phyloP scores from a whole-genome alignment of 495 filamentous ascomycete genomes.

The Aspergillus asperescens region DNA sequence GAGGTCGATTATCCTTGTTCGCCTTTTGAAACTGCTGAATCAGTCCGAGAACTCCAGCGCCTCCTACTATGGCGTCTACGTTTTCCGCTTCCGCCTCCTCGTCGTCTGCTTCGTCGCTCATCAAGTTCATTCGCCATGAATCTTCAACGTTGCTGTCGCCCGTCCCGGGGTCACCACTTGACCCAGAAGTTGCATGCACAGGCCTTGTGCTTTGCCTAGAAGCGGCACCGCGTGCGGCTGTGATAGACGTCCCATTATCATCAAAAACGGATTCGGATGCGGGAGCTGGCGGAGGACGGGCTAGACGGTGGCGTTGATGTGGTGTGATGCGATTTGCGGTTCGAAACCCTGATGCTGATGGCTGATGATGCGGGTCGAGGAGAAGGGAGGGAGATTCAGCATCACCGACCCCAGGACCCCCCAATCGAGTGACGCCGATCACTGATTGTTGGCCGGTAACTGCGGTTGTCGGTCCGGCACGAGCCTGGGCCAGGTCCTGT shows the following conservation, averaged over 20 bases:
- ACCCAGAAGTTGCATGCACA: conserved; percentile 24
- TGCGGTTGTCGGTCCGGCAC: conserved; percentile 21
- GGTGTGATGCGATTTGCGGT: conserved; percentile 37
- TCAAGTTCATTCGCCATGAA: conserved; percentile 57
- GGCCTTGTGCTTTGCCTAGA: conserved; percentile 18
- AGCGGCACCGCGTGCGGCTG: conserved; percentile 22
- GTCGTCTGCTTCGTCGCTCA: conserved; percentile 41
- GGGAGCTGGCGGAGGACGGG: conserved; percentile 29
- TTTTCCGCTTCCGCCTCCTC: conserved; percentile 47
- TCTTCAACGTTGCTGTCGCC: conserved; percentile 58
- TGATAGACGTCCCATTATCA: conserved; percentile 33
- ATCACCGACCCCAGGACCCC: conserved; percentile 26
- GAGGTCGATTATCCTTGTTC: conserved; percentile 58
- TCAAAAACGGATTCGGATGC: conserved; percentile 40
- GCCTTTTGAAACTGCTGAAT: conserved; percentile 88
- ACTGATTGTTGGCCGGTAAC: conserved; percentile 29
- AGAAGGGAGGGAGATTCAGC: conserved; percentile 58
- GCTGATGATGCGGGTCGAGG: conserved; percentile 83
- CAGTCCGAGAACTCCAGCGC: conserved; percentile 67
- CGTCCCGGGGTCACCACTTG: conserved; percentile 42
- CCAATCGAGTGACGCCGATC: conserved; percentile 25
- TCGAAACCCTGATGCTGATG: conserved; percentile 51
- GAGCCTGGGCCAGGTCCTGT: conserved; percentile 41
- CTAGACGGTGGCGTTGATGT: conserved; percentile 49
- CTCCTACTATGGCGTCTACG: conserved; percentile 43